Conservation (phyloP, 2,329 filamentous ascomycete species). For the Diaporthe citrichinensis region DNA sequence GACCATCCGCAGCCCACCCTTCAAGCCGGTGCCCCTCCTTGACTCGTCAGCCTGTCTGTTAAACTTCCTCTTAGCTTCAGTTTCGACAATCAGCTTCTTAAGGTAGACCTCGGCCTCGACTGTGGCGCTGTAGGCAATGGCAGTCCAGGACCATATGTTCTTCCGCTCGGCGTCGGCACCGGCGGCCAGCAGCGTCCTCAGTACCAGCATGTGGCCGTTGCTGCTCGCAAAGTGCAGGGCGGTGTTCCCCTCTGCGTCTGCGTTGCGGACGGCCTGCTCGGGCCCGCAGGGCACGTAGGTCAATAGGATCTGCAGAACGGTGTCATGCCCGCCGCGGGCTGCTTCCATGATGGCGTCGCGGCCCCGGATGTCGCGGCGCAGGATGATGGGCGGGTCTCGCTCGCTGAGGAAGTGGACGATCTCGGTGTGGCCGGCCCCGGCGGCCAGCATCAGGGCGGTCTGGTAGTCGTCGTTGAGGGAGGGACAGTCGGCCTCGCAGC, state of each 20-base stretch:
- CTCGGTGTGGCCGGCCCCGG: slow-evolving; percentile 77
- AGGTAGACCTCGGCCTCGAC: slow-evolving; percentile 89
- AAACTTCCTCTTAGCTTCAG: slow-evolving; percentile 69
- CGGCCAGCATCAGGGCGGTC: slow-evolving; percentile 86
- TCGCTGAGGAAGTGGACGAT: slow-evolving; percentile 80
- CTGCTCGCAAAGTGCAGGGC: slow-evolving; percentile 89
- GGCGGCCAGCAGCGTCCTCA: slow-evolving; percentile 82
- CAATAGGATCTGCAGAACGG: slow-evolving; percentile 74
- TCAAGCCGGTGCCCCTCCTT: slow-evolving; percentile 60
- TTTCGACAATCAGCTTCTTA: slow-evolving; percentile 80
- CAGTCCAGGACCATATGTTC: slow-evolving; percentile 86
- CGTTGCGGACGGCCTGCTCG: slow-evolving; percentile 65
- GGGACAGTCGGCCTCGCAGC: slow-evolving; percentile 78
- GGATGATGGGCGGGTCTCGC: slow-evolving; percentile 72
- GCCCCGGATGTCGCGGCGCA: slow-evolving; percentile 76
- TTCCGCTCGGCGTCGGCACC: slow-evolving; percentile 80
- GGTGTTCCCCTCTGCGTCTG: slow-evolving; percentile 84
- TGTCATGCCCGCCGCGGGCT: slow-evolving; percentile 72
- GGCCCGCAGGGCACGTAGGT: slow-evolving; percentile 72
- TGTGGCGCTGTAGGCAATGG: slow-evolving; percentile 85
- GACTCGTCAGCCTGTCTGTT: slow-evolving; percentile 53
- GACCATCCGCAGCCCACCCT: slow-evolving; percentile 59
- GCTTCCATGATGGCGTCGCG: slow-evolving; percentile 81
- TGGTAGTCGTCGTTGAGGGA: slow-evolving; percentile 85
- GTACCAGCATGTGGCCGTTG: slow-evolving; percentile 82